Base-by-base conservation (phyloP, 192 early-diverging fungal species). In the Linderina pennispora region DNA sequence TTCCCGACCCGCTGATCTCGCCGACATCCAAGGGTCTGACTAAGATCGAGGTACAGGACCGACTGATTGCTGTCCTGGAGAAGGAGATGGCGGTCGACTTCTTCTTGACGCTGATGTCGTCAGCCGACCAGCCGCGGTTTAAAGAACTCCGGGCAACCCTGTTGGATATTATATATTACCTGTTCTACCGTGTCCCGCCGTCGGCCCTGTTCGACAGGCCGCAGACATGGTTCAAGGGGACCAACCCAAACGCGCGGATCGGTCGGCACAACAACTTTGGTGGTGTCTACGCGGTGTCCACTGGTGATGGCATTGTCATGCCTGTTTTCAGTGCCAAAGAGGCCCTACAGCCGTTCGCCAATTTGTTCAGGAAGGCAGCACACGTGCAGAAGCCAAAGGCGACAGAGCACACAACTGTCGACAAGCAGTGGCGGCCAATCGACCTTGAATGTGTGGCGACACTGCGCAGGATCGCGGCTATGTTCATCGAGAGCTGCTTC, bases 41-140 rank as follows among this genome's bases (percentile, higher is more conserved):
- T 20, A 61, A 82, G 31, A 40, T 78, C 23, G 75, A 79, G 21
- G 66, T 87, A 22, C 90, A 93, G 58, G 85, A 90, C 40, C 46
- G 46, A 40, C 55, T 88, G 15, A 56, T 88, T 23, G 48, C 54
- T 4, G 51, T 60, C 14, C 57, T 87, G 22, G 60, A 82, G 19
- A 64, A 84, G 43, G 74, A 80, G 23, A 71, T 82, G 11, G 74
- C 85, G 15, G 48, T 84, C 23, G 77, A 82, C 11, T 61, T 94
- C 19, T 55, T 92, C n/a, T 50, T 89, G 16, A 77, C 83, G 0
- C 70, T 92, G 13, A 77, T 86, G 0, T 86, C 87, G 0, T 82
- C 77, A 0, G 55, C 81, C 2, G 74, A 59, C 23, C 68, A 82
- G 23, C 40, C 53, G 4, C 84, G 86, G 47, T 75, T 73, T 34